Base-by-base conservation (phyloP, 495 filamentous ascomycete genomes). In the Penicillium lividum region DNA sequence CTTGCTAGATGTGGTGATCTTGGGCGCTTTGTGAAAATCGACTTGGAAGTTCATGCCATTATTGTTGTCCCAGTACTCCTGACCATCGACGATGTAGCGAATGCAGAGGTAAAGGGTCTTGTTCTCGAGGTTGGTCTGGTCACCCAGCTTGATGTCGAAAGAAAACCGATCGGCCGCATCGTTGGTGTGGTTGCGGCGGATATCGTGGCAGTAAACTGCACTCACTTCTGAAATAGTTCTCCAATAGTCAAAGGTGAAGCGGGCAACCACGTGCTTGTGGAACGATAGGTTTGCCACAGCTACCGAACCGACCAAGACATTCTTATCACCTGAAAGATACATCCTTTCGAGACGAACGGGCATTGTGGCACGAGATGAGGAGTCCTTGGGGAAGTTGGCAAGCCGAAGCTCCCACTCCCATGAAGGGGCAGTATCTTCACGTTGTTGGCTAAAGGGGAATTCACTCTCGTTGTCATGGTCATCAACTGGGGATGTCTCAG, bases 181-280 rank as follows among this genome's bases (percentile, higher is more conserved):
- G 13, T 86, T 76, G 7, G 68, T 71, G 45, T 89, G 86, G 54
- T 83, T 83, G 40, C 83, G 87, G 10, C 85, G 82, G 33, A 92
- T 81, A 73, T 95, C 90, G 54, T 88, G 82, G 70, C 86, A 89
- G 74, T 84, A 98, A 65, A 97, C 92, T 8, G 92, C 95, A 42
- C 82, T 80, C 4, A 98, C 89, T 69, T 98, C 94, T 2, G 94
- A 98, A 3, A 92, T 93, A 0, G 94, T 98, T 77, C 93, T 95
- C 94, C 94, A 98, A 69, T 93, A 92, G 72, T 98, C 94, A 54
- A 98, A 83, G 0, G 95, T 98, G 68, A 98, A 98, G 29, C 94
- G 85, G 70, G 91, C 92, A 22, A 88, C 84, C 40, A 98, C 93
- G 9, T 77, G 69, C 70, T 98, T 98, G 44, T 96, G 86, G 75